Percentiles rank a stretch among this genome's conserved stretches.
These are phyloP conservation scores for Mortierella sp. DNA, from an alignment of 371 early-diverging fungal species.

Conservation along the genomic window DNA sequence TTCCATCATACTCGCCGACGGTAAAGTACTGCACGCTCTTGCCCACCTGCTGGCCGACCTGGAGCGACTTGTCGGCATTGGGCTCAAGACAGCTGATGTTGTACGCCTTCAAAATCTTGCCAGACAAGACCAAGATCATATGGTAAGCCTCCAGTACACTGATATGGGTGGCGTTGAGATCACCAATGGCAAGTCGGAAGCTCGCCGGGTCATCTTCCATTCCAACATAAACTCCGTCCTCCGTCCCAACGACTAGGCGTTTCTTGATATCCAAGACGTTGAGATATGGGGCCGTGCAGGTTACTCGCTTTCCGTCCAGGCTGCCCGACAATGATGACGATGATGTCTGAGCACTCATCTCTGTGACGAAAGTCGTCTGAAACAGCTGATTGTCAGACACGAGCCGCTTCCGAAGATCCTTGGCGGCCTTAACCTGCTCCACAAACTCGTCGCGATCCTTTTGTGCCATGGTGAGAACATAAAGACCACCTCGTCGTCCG, in stretches of 20 bases:
- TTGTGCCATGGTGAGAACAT: constrained; percentile 57
- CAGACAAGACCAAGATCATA: constrained; percentile 81
- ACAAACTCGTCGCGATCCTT: constrained; percentile 86
- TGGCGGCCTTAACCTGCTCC: constrained; percentile 74
- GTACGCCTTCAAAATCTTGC: constrained; percentile 74
- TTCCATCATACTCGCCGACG: constrained; percentile 67
- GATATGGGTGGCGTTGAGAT: constrained; percentile 86
- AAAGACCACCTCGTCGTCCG: constrained; percentile 40
- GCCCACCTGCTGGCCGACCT: constrained; percentile 78
- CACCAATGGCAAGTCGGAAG: constrained; percentile 70
- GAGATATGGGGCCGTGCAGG: constrained; percentile 80
- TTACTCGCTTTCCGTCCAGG: constrained; percentile 67
- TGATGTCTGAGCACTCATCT: constrained; percentile 65
- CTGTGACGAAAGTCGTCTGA: constrained; percentile 67
- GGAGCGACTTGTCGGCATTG: constrained; percentile 59
- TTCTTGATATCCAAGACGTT: constrained; percentile 67
- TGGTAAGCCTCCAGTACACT: constrained; percentile 84
- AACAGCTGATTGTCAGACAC: constrained; percentile 70
- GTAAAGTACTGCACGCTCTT: constrained; percentile 88
- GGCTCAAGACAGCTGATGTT: constrained; percentile 78
- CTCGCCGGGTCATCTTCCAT: constrained; percentile 54
- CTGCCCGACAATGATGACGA: constrained; percentile 72
- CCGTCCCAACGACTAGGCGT: constrained; percentile 87
- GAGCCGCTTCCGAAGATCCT: constrained; percentile 68
- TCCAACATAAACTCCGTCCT: constrained; percentile 83